Evolutionary conservation across 1,139 yeast species (phyloP).

Genomic region (Magnusiomyces sp.): DNA sequence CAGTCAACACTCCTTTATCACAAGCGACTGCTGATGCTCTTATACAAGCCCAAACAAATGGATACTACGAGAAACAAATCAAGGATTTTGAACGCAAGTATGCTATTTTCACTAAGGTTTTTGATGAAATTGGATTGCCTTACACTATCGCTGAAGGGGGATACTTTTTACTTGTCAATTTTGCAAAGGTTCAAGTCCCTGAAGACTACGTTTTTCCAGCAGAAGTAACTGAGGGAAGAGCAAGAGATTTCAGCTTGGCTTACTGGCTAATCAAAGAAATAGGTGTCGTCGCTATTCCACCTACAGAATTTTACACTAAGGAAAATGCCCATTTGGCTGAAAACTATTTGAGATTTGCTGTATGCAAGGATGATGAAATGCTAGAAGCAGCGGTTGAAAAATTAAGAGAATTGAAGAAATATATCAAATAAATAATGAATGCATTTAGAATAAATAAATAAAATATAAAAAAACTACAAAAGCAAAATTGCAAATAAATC

Average conservation of each 20-base stretch:
- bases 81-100: slow-evolving; percentile 61
- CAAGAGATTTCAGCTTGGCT: slow-evolving; percentile 79
- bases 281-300: slow-evolving; percentile 95
- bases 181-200: slow-evolving; percentile 74
- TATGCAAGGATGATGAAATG: slow-evolving; percentile 81
- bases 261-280: slow-evolving; percentile 88
- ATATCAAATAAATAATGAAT: slow-evolving; percentile 30
- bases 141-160: slow-evolving; percentile 91
- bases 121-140: slow-evolving; percentile 80
- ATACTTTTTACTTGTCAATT: slow-evolving; percentile 81
- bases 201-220: slow-evolving; percentile 61
- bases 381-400: slow-evolving; percentile 75
- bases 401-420: slow-evolving; percentile 60
- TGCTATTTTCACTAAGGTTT: slow-evolving; percentile 59
- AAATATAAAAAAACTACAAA: not conserved
- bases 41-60: slow-evolving; percentile 46
- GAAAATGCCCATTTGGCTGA: slow-evolving; percentile 71
- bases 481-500: not conserved
- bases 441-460: not conserved
- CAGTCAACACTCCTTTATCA: slow-evolving; percentile 89
- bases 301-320: slow-evolving; percentile 77
- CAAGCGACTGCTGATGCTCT: slow-evolving; percentile 83
- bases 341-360: slow-evolving; percentile 84
- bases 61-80: slow-evolving; percentile 65
- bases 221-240: slow-evolving; percentile 51